Percentiles rank a stretch among this genome's conserved stretches.
Conservation (phyloP, 2,329 filamentous ascomycete genomes). For the Cordyceps militaris region DNA sequence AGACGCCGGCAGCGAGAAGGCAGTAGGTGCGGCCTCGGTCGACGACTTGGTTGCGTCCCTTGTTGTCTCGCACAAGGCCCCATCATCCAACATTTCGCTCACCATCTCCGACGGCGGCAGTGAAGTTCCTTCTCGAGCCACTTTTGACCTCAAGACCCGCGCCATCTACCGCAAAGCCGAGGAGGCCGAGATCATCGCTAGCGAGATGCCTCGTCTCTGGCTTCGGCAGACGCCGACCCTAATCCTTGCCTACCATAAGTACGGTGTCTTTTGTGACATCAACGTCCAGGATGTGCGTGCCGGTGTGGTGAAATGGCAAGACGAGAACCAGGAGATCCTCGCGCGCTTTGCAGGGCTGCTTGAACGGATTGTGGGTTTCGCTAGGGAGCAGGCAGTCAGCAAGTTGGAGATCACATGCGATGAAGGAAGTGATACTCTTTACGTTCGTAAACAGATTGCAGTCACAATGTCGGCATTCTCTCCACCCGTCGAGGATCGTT, state of each 20-base stretch:
- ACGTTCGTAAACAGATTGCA: conserved; percentile 19
- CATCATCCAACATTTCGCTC: conserved; percentile 11
- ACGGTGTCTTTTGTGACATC: conserved; percentile 27
- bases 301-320: conserved; percentile 26
- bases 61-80: not conserved
- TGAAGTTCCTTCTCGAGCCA: conserved; percentile 20
- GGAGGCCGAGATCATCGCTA: conserved; percentile 20
- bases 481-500: conserved; percentile 19
- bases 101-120: conserved; percentile 16
- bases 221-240: conserved; percentile 28
- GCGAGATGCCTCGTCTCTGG: conserved; percentile 32
- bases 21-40: not conserved
- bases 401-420: conserved; percentile 21
- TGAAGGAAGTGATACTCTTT: conserved; percentile 14
- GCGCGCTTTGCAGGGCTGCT: conserved; percentile 19
- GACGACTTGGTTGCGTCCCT: not conserved
- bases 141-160: conserved; percentile 36
- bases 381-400: conserved; percentile 8
- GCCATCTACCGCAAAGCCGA: conserved; percentile 15
- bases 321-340: conserved; percentile 19
- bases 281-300: conserved; percentile 22
- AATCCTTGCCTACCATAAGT: conserved; percentile 29
- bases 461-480: conserved; percentile 21
- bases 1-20: not conserved
- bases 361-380: conserved; percentile 17